Evolutionary conservation across 805 yeast genomes (phyloP).

Genomic region (Nakazawaea molendinolei): DNA sequence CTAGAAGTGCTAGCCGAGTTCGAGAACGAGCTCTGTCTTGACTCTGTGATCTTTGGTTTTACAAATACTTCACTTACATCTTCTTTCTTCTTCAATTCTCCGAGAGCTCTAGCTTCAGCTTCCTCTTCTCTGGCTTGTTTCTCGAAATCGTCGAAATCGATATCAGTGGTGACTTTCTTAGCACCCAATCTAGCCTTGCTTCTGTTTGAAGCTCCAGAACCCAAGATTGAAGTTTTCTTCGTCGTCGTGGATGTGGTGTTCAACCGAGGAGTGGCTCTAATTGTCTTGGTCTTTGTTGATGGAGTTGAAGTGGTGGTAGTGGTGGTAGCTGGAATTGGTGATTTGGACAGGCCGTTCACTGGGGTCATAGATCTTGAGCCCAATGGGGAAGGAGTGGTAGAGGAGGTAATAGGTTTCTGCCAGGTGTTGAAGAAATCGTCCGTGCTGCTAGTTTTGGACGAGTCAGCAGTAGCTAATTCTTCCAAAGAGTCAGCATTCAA

Average conservation of each 20-base stretch:
- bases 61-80: constrained; percentile 4
- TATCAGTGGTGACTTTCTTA: constrained; percentile 46
- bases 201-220: constrained; percentile 37
- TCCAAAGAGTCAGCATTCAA: constrained; percentile 34
- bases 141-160: constrained; percentile 57
- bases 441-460: constrained; percentile 32
- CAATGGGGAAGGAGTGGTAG: constrained; percentile 42
- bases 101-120: constrained; percentile 53
- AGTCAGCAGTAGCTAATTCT: constrained; percentile 12
- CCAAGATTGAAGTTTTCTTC: constrained; percentile 30
- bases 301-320: constrained; percentile 20
- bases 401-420: constrained; percentile 66
- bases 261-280: constrained; percentile 22
- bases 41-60: constrained; percentile 11
- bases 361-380: constrained; percentile 41
- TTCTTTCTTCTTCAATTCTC: constrained; percentile 18
- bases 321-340: constrained; percentile 23
- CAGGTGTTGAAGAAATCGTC: constrained; percentile 92
- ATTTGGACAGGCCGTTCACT: constrained; percentile 15
- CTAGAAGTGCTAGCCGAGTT: background rate
- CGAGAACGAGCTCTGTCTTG: constrained; percentile 13
- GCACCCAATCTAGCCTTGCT: constrained; percentile 52
- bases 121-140: constrained; percentile 80
- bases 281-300: constrained; percentile 22
- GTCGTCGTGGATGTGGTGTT: constrained; percentile 16